Evolutionary conservation across 1,284 basidiomycete species (phyloP).

Genomic region (Kwoniella shivajii): DNA sequence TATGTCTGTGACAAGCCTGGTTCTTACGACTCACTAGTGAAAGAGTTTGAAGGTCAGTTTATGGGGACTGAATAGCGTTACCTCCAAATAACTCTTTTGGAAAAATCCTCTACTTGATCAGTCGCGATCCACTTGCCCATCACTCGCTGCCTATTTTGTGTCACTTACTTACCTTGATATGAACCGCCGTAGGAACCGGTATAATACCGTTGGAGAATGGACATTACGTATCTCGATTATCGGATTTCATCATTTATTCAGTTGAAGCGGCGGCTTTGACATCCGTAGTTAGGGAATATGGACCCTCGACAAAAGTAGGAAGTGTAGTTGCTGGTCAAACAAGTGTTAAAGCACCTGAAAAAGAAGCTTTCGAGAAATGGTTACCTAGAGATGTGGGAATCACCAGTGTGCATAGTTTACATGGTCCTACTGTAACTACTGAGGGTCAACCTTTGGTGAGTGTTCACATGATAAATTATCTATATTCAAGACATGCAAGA

Average conservation of each 20-base stretch:
- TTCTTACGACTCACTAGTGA: constrained; percentile 68
- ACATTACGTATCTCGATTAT: constrained; percentile 77
- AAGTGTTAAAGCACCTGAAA: constrained; percentile 94
- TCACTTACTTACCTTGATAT: background rate
- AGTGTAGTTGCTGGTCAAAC: constrained; percentile 95
- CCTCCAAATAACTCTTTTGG: background rate
- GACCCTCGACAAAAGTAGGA: constrained; percentile 89
- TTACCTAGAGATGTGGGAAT: constrained; percentile 86
- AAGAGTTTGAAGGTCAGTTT: constrained; percentile 65
- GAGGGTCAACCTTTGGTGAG: constrained; percentile 87
- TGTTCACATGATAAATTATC: no score
- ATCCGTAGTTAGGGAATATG: constrained; percentile 80
- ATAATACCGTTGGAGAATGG: constrained; percentile 75
- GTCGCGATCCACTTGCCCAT: background rate
- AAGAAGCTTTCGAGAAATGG: constrained; percentile 83
- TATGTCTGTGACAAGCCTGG: constrained; percentile 88
- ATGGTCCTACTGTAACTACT: constrained; percentile 88
- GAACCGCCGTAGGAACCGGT: constrained; percentile 53
- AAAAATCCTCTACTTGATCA: no score
- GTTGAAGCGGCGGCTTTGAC: constrained; percentile 92
- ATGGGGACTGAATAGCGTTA: background rate
- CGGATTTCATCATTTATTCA: constrained; percentile 88
- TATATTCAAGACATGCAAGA: no score
- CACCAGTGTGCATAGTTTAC: constrained; percentile 90
- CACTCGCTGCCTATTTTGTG: background rate